These are phyloP conservation scores for Tricladium varicosporioides DNA, from an alignment of 2,329 filamentous ascomycete genomes.

Conservation along the genomic window DNA sequence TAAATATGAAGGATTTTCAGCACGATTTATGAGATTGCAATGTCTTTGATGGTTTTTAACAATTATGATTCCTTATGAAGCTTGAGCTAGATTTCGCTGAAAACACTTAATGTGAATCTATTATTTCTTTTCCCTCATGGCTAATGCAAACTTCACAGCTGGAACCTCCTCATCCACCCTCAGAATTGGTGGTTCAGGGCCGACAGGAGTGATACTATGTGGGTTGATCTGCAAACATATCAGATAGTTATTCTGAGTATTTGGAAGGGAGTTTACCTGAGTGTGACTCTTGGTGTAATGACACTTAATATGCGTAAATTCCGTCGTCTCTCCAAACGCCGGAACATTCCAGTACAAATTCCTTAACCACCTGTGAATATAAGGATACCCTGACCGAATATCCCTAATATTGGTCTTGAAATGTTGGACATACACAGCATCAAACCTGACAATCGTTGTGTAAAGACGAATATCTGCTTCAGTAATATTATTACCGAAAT, in stretches of 20 bases:
- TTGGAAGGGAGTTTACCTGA: constrained; percentile 32
- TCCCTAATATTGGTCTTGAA: constrained; percentile 66
- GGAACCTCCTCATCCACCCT: constrained; percentile 74
- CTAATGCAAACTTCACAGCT: constrained; percentile 42
- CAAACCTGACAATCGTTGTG: constrained; percentile 64
- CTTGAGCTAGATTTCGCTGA: no score
- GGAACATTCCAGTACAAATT: constrained; percentile 66
- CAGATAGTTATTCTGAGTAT: neutral
- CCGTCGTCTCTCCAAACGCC: constrained; percentile 51
- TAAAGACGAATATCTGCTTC: constrained; percentile 78
- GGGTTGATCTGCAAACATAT: constrained; percentile 65
- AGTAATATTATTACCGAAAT: constrained; percentile 72
- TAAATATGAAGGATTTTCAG: no score
- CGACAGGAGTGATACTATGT: constrained; percentile 74
- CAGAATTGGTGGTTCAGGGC: constrained; percentile 80
- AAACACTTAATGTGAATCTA: neutral
- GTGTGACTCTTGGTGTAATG: constrained; percentile 85
- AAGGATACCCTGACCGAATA: constrained; percentile 49
- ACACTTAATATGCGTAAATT: constrained; percentile 61
- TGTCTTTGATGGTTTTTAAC: no score
- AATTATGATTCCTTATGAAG: no score
- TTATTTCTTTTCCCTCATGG: constrained; percentile 25
- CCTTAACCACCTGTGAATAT: constrained; percentile 64
- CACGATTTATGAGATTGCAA: no score
- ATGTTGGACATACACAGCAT: constrained; percentile 77